A percentile compares a stretch with the other conserved stretches of the same genome.
phyloP scores from a whole-genome alignment of 352 stramenopile species.

The Globisporangium mamillatum region DNA sequence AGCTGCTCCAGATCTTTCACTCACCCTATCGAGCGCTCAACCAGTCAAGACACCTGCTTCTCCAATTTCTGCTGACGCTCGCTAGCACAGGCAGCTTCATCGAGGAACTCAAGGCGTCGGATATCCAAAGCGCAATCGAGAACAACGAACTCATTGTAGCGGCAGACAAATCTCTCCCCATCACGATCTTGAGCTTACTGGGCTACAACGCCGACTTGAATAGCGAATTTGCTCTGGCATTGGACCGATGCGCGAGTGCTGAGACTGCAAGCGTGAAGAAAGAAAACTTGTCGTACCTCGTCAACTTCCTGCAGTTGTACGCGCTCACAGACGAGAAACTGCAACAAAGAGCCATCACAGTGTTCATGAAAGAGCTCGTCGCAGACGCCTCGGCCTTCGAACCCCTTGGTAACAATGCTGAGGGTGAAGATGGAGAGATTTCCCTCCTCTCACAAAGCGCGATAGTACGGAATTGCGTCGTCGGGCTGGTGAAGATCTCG shows the following conservation, averaged over 20 bases:
- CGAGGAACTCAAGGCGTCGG: slow-evolving; percentile 52
- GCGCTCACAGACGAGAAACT: slow-evolving; percentile 45
- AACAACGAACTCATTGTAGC: slow-evolving; percentile 50
- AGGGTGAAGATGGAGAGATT: not conserved
- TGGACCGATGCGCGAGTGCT: slow-evolving; percentile 37
- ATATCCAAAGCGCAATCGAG: slow-evolving; percentile 51
- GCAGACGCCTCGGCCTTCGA: slow-evolving; percentile 16
- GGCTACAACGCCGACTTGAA: slow-evolving; percentile 73
- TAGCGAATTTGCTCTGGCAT: slow-evolving; percentile 46
- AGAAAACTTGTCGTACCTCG: slow-evolving; percentile 52
- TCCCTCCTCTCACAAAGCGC: not conserved
- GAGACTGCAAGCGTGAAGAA: slow-evolving; percentile 17
- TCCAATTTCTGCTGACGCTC: slow-evolving; percentile 54
- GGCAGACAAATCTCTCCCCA: slow-evolving; percentile 50
- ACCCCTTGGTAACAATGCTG: slow-evolving; percentile 11
- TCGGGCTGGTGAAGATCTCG: slow-evolving; percentile 39
- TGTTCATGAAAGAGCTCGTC: slow-evolving; percentile 51
- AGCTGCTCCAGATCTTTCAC: slow-evolving; percentile 42
- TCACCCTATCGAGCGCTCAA: slow-evolving; percentile 19
- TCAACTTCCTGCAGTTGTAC: slow-evolving; percentile 67
- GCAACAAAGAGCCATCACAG: slow-evolving; percentile 44
- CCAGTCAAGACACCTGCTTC: slow-evolving; percentile 33
- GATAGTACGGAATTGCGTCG: slow-evolving; percentile 28
- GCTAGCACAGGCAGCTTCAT: slow-evolving; percentile 50
- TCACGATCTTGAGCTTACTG: slow-evolving; percentile 61